These are phyloP conservation scores for Nidularia sp. DNA, from an alignment of 768 basidiomycete species.

Conservation along the genomic window DNA sequence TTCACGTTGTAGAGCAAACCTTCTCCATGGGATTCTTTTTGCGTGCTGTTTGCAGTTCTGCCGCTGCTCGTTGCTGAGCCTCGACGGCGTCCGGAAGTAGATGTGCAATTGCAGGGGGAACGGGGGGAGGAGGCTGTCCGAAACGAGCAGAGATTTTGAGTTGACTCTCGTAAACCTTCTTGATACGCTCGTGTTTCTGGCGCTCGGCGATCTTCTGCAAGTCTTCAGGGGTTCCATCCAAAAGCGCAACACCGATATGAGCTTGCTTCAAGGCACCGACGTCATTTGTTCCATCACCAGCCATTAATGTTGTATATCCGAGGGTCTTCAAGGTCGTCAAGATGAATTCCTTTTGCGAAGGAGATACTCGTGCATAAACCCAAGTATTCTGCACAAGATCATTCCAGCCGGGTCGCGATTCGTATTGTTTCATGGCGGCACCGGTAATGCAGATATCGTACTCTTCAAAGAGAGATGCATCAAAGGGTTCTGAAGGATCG, in stretches of 20 bases:
- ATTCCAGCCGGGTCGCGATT: constrained; percentile 64
- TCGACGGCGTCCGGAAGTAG: constrained; percentile 87
- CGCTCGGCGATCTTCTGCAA: constrained; percentile 92
- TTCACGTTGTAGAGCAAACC: constrained; percentile 31
- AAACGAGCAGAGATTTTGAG: constrained; percentile 86
- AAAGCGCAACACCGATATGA: constrained; percentile 89
- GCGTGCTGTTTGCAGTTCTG: constrained; percentile 59
- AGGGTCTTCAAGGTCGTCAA: constrained; percentile 84
- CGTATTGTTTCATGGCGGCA: constrained; percentile 86
- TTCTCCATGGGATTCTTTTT: constrained; percentile 89
- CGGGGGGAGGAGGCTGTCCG: constrained; percentile 90
- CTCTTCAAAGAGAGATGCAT: constrained; percentile 68
- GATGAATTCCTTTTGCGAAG: constrained; percentile 93
- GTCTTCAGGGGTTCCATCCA: constrained; percentile 91
- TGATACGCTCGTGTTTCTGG: constrained; percentile 83
- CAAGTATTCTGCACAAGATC: constrained; percentile 90
- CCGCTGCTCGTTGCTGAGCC: constrained; percentile 79
- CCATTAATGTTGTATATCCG: constrained; percentile 95
- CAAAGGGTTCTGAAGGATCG: constrained; percentile 74
- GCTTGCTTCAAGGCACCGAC: constrained; percentile 98
- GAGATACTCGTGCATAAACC: constrained; percentile 98
- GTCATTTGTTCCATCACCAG: constrained; percentile 98
- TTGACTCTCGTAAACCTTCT: constrained; percentile 97
- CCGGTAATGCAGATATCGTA: constrained; percentile 99
- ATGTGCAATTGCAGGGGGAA: constrained; percentile 84